Percentiles rank a stretch among this genome's conserved stretches.
Evolutionary conservation across 352 stramenopile species (phyloP).

Genomic region (Globisporangium solare): DNA sequence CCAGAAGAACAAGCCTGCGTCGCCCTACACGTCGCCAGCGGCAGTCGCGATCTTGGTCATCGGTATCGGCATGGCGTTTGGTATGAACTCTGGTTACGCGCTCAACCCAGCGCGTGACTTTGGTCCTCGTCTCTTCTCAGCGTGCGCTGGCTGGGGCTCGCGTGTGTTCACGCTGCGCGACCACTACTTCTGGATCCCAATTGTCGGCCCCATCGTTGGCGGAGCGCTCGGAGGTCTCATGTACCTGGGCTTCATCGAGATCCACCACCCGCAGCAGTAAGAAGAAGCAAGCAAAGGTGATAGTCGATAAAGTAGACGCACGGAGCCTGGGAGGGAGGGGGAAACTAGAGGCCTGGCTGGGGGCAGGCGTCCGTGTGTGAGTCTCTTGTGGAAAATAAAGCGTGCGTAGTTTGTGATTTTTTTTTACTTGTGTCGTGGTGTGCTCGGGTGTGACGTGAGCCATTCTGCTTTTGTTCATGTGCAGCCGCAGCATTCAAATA

Average conservation of each 20-base stretch:
- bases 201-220: slow-evolving; percentile 38
- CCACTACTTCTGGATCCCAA: slow-evolving; percentile 55
- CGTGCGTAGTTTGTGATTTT: too few relatives aligned
- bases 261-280: slow-evolving; percentile 27
- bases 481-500: too few relatives aligned
- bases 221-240: slow-evolving; percentile 24
- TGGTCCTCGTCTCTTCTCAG: slow-evolving; percentile 34
- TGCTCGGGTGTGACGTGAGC: too few relatives aligned
- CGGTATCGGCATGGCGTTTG: slow-evolving; percentile 66
- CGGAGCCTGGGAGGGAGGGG: too few relatives aligned
- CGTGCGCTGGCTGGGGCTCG: slow-evolving; percentile 37
- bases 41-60: slow-evolving; percentile 44
- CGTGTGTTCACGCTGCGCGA: slow-evolving; percentile 34
- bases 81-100: slow-evolving; percentile 61
- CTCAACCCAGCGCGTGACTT: slow-evolving; percentile 44
- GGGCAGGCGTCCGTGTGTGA: too few relatives aligned
- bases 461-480: too few relatives aligned
- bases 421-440: too few relatives aligned
- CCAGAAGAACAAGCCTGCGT: slow-evolving; percentile 46
- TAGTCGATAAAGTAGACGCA: too few relatives aligned
- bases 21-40: slow-evolving; percentile 29
- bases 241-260: slow-evolving; percentile 31
- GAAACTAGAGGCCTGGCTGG: too few relatives aligned
- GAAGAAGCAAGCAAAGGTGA: not conserved
- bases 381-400: too few relatives aligned